These are phyloP conservation scores for Cudoniella acicularis DNA, from an alignment of 495 filamentous ascomycete genomes.

Conservation along the genomic window DNA sequence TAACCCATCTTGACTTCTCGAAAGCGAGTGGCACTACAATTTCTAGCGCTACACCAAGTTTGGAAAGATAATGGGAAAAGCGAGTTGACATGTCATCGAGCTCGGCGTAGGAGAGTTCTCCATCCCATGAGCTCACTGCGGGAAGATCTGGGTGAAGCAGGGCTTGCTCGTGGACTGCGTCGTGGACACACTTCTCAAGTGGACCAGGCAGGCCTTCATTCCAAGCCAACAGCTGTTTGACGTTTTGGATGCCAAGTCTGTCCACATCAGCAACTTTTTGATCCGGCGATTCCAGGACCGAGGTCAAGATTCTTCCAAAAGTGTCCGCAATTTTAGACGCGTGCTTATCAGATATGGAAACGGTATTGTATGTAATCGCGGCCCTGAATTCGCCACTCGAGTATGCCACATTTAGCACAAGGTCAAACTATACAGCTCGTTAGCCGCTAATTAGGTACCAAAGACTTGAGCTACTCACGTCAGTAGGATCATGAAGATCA, in stretches of 20 bases:
- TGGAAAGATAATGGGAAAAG: not conserved
- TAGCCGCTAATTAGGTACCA: not conserved
- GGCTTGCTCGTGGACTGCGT: not conserved
- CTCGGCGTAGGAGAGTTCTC: slow-evolving; percentile 28
- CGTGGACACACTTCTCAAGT: not conserved
- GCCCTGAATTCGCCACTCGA: not conserved
- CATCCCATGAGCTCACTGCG: slow-evolving; percentile 32
- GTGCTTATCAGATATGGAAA: not conserved
- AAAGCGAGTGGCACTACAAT: slow-evolving; percentile 23
- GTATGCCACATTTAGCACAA: not conserved
- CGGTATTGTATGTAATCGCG: not conserved
- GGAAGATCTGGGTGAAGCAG: not conserved
- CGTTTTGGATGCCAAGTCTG: not conserved
- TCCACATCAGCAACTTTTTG: not conserved
- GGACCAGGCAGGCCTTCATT: not conserved
- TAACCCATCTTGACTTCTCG: slow-evolving; percentile 40
- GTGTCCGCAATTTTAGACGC: not conserved
- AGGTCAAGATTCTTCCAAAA: not conserved
- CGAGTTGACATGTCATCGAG: slow-evolving; percentile 5
- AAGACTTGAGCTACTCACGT: not conserved
- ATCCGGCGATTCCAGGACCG: not conserved
- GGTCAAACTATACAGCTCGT: not conserved
- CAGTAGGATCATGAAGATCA: not conserved
- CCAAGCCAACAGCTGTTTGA: not conserved
- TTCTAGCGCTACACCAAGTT: not conserved